These are phyloP conservation scores for Beauveria sp. DNA, from an alignment of 2,329 filamentous ascomycete species.

Conservation along the genomic window DNA sequence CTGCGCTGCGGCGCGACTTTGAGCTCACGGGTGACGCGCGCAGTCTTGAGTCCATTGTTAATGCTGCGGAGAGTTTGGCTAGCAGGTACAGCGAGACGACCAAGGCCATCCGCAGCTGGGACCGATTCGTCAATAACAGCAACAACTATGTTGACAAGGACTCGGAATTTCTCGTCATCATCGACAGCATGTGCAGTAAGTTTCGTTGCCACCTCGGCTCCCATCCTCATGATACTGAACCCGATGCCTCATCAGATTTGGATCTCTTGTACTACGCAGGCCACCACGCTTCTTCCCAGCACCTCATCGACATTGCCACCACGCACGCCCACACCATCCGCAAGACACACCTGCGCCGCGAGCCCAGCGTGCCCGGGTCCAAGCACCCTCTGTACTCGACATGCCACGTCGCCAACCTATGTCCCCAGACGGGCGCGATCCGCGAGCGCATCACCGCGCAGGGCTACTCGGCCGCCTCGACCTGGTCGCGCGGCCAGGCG, in stretches of 20 bases:
- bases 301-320: slow-evolving; percentile 28
- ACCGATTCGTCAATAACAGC: slow-evolving; percentile 27
- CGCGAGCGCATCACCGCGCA: slow-evolving; percentile 37
- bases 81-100: slow-evolving; percentile 33
- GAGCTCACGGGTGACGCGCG: slow-evolving; percentile 33
- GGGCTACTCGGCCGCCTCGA: slow-evolving; percentile 36
- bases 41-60: slow-evolving; percentile 33
- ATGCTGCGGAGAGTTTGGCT: slow-evolving; percentile 36
- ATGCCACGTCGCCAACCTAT: slow-evolving; percentile 39
- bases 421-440: slow-evolving; percentile 30
- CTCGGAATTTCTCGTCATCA: slow-evolving; percentile 30
- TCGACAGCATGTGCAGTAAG: slow-evolving; percentile 33
- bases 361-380: slow-evolving; percentile 13
- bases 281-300: slow-evolving; percentile 21
- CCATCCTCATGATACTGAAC: background rate
- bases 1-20: slow-evolving; percentile 38
- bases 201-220: background rate
- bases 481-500: slow-evolving; percentile 42
- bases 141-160: slow-evolving; percentile 20
- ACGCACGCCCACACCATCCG: slow-evolving; percentile 32
- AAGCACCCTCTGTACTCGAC: slow-evolving; percentile 20
- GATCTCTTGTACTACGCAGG: slow-evolving; percentile 33
- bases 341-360: slow-evolving; percentile 30
- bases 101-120: slow-evolving; percentile 42
- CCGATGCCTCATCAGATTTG: slow-evolving; percentile 17